These are phyloP conservation scores for Phytophthora idaei DNA, from an alignment of 352 stramenopile genomes.

Conservation along the genomic window DNA sequence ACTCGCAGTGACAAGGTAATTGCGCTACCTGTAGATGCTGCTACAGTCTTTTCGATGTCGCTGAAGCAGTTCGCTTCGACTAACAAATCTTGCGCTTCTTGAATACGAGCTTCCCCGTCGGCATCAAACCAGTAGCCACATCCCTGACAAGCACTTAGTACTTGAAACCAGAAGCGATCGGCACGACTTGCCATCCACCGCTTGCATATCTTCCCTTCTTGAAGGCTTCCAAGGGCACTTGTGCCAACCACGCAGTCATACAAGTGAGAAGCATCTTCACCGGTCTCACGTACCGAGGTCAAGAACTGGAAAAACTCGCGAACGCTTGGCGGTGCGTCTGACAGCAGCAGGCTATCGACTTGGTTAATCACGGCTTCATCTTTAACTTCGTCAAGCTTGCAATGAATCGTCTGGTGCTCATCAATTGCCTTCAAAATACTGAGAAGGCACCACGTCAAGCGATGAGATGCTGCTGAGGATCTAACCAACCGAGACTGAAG, in stretches of 20 bases:
- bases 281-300: background rate
- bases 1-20: constrained; percentile 12
- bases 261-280: constrained; percentile 1
- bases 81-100: constrained; percentile 56
- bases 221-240: background rate
- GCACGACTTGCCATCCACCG: constrained; percentile 13
- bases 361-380: background rate
- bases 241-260: constrained; percentile 1
- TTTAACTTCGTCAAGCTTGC: background rate
- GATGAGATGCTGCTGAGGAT: constrained; percentile 8
- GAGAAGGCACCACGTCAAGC: constrained; percentile 32
- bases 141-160: constrained; percentile 37
- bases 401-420: constrained; percentile 10
- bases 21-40: background rate
- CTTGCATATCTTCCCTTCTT: constrained; percentile 1
- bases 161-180: constrained; percentile 34
- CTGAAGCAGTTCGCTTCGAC: constrained; percentile 36
- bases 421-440: constrained; percentile 27
- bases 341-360: constrained; percentile 8
- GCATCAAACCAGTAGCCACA: constrained; percentile 57
- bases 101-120: constrained; percentile 24
- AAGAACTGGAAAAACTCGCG: constrained; percentile 35
- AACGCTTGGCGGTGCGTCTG: constrained; percentile 12
- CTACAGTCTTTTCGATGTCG: constrained; percentile 26
- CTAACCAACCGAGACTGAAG: constrained; percentile 20